These are phyloP conservation scores for Kuraishia floccosa DNA, from an alignment of 805 yeast genomes.

Conservation along the genomic window DNA sequence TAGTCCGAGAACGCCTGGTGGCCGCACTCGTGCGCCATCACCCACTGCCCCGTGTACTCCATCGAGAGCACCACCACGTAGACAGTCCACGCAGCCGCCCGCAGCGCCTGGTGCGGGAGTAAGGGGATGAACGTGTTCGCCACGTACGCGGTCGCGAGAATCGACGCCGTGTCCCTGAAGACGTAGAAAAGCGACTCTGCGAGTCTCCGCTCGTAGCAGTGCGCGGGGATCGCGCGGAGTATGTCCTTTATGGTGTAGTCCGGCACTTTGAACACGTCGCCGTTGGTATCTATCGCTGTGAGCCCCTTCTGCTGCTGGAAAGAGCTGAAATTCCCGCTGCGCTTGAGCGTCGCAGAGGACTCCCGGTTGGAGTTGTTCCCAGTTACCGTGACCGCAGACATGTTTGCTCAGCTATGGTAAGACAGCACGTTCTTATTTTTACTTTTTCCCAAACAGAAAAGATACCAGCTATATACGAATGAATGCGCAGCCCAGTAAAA, in stretches of 20 bases:
- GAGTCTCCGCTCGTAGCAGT: conserved; percentile 46
- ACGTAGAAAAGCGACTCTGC: conserved; percentile 39
- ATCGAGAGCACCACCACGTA: conserved; percentile 30
- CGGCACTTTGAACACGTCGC: conserved; percentile 48
- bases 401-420: too few relatives aligned
- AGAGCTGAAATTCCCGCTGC: conserved; percentile 12
- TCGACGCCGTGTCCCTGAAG: conserved; percentile 35
- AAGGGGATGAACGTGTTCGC: conserved; percentile 32
- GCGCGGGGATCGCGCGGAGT: conserved; percentile 45
- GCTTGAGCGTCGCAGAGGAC: conserved; percentile 3
- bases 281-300: conserved; percentile 39
- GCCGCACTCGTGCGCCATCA: conserved; percentile 56
- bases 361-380: not conserved
- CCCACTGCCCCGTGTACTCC: conserved; percentile 50
- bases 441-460: too few relatives aligned
- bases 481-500: too few relatives aligned
- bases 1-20: conserved; percentile 52
- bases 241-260: conserved; percentile 50
- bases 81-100: conserved; percentile 30
- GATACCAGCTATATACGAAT: too few relatives aligned
- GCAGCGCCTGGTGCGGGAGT: conserved; percentile 18
- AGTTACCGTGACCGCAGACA: conserved; percentile 2
- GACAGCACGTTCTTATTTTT: too few relatives aligned
- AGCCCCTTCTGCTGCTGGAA: conserved; percentile 6
- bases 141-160: conserved; percentile 28